These are phyloP conservation scores for Platanus orientalis DNA, from an alignment of 164 flowering plant genomes.

Conservation along the genomic window DNA sequence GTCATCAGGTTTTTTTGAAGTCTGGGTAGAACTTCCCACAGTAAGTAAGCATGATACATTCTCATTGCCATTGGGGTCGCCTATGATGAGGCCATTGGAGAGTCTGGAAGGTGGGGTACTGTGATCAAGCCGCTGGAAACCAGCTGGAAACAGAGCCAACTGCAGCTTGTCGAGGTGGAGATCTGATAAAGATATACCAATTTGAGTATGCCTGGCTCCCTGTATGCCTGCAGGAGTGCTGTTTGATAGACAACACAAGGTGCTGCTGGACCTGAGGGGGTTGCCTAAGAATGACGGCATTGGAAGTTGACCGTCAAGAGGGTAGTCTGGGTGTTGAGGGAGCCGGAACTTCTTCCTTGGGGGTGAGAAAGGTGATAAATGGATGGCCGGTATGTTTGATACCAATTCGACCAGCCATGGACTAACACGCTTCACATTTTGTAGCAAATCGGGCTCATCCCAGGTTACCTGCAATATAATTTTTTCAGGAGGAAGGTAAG, in stretches of 20 bases:
- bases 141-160: conserved; percentile 46
- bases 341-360: conserved; percentile 72
- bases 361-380: conserved; percentile 75
- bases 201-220: conserved; percentile 99
- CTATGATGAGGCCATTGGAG: conserved; percentile 22
- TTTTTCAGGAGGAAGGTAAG: neutral
- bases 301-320: conserved; percentile 50
- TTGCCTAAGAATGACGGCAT: conserved; percentile 54
- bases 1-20: conserved; percentile 36
- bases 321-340: conserved; percentile 55
- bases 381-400: conserved; percentile 68
- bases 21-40: conserved; percentile 52
- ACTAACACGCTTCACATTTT: conserved; percentile 84
- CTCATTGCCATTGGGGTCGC: conserved; percentile 32
- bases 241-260: conserved; percentile 57
- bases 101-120: conserved; percentile 27
- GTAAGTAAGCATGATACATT: conserved; percentile 70
- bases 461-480: conserved; percentile 67
- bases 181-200: conserved; percentile 62
- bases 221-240: conserved; percentile 96
- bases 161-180: conserved; percentile 64
- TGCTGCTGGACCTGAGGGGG: conserved; percentile 61
- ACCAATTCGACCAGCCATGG: conserved; percentile 98
- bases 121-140: conserved; percentile 36
- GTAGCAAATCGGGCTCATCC: conserved; percentile 96